These are phyloP conservation scores for Orbilia quercus DNA, from an alignment of 2,329 filamentous ascomycete genomes.

Conservation along the genomic window DNA sequence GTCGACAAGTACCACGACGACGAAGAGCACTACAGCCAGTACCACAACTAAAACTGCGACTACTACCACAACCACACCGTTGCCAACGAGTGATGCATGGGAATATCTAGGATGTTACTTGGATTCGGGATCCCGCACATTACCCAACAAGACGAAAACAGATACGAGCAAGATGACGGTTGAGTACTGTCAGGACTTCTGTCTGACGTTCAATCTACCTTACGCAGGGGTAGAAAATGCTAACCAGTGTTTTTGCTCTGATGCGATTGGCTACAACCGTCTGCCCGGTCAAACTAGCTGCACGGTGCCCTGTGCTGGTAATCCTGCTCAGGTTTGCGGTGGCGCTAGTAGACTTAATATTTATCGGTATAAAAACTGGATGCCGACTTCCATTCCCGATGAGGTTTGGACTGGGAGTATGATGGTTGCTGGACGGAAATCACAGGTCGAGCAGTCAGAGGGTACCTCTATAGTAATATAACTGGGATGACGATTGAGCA, in stretches of 20 bases:
- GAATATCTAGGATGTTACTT: not conserved
- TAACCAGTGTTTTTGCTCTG: slow-evolving; percentile 67
- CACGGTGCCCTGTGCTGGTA: slow-evolving; percentile 61
- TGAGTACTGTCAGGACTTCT: slow-evolving; percentile 8
- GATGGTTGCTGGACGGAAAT: slow-evolving; percentile 51
- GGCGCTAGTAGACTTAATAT: slow-evolving; percentile 60
- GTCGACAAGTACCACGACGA: not conserved
- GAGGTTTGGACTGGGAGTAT: slow-evolving; percentile 1
- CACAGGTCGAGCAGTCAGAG: slow-evolving; percentile 35
- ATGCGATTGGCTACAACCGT: slow-evolving; percentile 34
- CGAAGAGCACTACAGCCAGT: not conserved
- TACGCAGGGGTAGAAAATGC: slow-evolving; percentile 68
- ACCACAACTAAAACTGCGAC: slow-evolving; percentile 14
- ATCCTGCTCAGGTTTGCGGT: slow-evolving; percentile 61
- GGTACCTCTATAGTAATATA: slow-evolving; percentile 35
- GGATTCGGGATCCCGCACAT: slow-evolving; percentile 25
- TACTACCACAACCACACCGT: slow-evolving; percentile 10
- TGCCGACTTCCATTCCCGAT: slow-evolving; percentile 34
- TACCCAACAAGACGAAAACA: slow-evolving; percentile 6
- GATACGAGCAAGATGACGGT: slow-evolving; percentile 7
- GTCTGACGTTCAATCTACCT: slow-evolving; percentile 11
- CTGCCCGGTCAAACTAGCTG: slow-evolving; percentile 55
- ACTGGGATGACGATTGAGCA: slow-evolving; percentile 68
- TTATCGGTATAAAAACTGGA: slow-evolving; percentile 52
- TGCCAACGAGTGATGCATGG: not conserved